These are phyloP conservation scores for Helichrysum umbraculigerum DNA, from an alignment of 129 eudicot species.

Conservation along the genomic window DNA sequence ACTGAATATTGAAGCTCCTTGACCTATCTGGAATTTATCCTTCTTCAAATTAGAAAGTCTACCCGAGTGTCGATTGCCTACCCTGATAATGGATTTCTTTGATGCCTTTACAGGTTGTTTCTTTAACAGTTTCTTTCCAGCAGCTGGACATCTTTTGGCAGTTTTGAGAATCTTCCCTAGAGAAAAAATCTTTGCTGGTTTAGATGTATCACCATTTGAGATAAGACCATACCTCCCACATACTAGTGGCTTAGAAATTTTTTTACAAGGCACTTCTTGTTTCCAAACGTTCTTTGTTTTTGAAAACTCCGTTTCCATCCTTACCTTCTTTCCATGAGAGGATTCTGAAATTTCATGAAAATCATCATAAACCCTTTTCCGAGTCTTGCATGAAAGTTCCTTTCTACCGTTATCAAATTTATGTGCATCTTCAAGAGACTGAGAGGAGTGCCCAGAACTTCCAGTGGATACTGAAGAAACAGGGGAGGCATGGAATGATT, in stretches of 20 bases:
- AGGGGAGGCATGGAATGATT: conserved; percentile 34
- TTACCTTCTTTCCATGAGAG: conserved; percentile 39
- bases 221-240: conserved; percentile 71
- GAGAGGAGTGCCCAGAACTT: conserved; percentile 36
- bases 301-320: conserved; percentile 27
- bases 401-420: conserved; percentile 25
- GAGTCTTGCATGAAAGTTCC: conserved; percentile 22
- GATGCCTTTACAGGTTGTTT: conserved; percentile 26
- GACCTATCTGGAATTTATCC: conserved; percentile 10
- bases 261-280: conserved; percentile 29
- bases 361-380: conserved; percentile 31
- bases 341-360: conserved; percentile 33
- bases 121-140: conserved; percentile 30
- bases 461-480: conserved; percentile 36
- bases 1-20: conserved; percentile 28
- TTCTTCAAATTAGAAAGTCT: conserved; percentile 24
- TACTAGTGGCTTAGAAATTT: conserved; percentile 50
- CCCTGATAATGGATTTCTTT: conserved; percentile 31
- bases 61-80: conserved; percentile 13
- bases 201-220: conserved; percentile 56
- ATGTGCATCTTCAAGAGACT: conserved; percentile 29
- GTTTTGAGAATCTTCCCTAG: conserved; percentile 46
- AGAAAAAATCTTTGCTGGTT: conserved; percentile 59
- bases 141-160: conserved; percentile 36
- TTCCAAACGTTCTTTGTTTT: conserved; percentile 19